These are phyloP conservation scores for Chiua virens DNA, from an alignment of 768 basidiomycete genomes.

Conservation along the genomic window DNA sequence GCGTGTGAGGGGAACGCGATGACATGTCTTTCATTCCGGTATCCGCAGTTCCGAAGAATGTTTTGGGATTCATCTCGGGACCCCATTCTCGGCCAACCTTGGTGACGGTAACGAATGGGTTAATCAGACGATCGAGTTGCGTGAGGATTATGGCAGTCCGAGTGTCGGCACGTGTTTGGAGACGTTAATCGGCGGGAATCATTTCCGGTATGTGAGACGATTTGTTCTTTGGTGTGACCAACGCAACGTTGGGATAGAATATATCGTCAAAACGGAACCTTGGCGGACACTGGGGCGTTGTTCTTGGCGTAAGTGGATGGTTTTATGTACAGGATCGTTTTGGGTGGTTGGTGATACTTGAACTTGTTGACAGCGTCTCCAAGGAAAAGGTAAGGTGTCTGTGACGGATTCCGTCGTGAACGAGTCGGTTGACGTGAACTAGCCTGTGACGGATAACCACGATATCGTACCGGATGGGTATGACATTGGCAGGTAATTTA, in stretches of 20 bases:
- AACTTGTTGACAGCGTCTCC: conserved; percentile 38
- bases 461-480: conserved; percentile 49
- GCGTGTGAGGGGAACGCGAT: too few species aligned
- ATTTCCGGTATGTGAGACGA: conserved; percentile 38
- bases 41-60: conserved; percentile 40
- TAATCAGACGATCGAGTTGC: conserved; percentile 45
- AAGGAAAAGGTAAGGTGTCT: conserved; percentile 39
- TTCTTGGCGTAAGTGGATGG: conserved; percentile 54
- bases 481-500: conserved; percentile 41
- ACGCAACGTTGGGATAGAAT: conserved; percentile 28
- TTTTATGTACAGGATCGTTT: neutral
- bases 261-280: conserved; percentile 58
- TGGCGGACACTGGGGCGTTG: conserved; percentile 47
- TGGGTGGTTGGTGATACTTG: neutral
- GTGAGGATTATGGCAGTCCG: conserved; percentile 41
- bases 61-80: conserved; percentile 35
- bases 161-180: conserved; percentile 46
- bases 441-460: conserved; percentile 38
- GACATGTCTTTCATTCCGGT: conserved; percentile 3
- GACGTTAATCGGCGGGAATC: conserved; percentile 46
- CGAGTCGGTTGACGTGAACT: neutral
- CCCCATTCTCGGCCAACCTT: conserved; percentile 42
- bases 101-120: conserved; percentile 48
- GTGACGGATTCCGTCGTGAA: too few species aligned
- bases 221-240: neutral